Evolutionary conservation across 2,329 filamentous ascomycete genomes (phyloP), one percentile per base, ranked within the genome.

Genomic region (Scedosporium dehoogii): DNA sequence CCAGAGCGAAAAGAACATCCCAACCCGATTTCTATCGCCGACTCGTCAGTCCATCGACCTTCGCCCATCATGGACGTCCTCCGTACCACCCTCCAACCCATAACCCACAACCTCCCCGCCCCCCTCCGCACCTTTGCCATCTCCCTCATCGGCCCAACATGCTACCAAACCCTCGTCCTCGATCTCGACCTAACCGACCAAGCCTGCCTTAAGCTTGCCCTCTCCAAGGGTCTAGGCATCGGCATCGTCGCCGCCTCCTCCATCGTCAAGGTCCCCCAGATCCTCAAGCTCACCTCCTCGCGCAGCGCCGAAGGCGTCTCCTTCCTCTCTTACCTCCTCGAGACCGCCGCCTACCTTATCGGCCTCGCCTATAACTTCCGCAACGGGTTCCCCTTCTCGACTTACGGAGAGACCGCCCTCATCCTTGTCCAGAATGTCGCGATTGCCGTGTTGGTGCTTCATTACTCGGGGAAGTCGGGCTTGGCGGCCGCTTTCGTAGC

Each of bases 191-290:
- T 89, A 69, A 83, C 85, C 66, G 85, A 91, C 70, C 82, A 84
- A 5, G 85, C 84, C 64, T 99, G 94, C 80, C 78, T 96, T 69
- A 94, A 94, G 73, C 86, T 97, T 60, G 92, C 87, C 68, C 84
- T 97, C 71, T 96, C 90, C 71, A 99, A 99, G 79, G 91, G 83
- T 3, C 86, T 99, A 16, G 93, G 94, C 63, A 88, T 97, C 68
- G 94, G 87, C 73, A 99, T 99, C 76, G 92, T 99, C 72, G 88
- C 84, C 68, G 91, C 92, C 61, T 92, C 90, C 29, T 87, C 90
- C 62, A 86, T 97, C 69, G 92, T 99, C 79, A 99, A 99, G 79
- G 86, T 99, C 27, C 94, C 94, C 0, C 94, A 99, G 80, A 93
- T 99, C 72, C 75, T 97, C 74, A 99, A 99, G 80, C 86, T 99